These are phyloP conservation scores for Alternaria atra DNA, from an alignment of 2,329 filamentous ascomycete genomes.

Conservation along the genomic window DNA sequence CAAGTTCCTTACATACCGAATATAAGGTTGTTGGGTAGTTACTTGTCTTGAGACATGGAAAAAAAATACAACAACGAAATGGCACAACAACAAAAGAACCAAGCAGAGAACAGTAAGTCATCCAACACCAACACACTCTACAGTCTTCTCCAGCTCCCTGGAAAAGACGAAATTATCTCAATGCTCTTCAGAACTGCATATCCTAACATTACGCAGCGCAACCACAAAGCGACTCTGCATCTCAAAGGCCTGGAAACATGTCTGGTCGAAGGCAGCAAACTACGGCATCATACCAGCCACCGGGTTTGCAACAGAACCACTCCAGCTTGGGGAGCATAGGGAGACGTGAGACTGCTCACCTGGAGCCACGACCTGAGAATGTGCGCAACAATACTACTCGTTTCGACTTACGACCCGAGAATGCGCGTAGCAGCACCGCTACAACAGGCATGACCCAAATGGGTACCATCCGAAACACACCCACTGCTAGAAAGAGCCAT, in stretches of 20 bases:
- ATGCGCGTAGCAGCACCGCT: conserved; percentile 16
- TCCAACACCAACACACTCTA: not conserved
- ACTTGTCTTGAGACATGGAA: not conserved
- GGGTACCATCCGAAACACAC: conserved; percentile 22
- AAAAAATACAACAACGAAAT: conserved; percentile 7
- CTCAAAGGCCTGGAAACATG: conserved; percentile 10
- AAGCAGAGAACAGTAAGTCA: conserved; percentile 14
- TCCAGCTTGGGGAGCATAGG: conserved; percentile 29
- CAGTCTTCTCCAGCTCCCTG: no score
- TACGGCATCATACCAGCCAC: conserved; percentile 13
- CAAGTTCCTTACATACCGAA: not conserved
- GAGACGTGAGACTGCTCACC: conserved; percentile 21
- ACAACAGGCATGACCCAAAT: conserved; percentile 21
- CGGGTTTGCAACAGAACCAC: conserved; percentile 18
- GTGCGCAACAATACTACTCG: conserved; percentile 14
- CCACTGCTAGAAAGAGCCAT: conserved; percentile 21
- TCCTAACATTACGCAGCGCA: conserved; percentile 7
- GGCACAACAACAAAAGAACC: conserved; percentile 16
- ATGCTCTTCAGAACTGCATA: not conserved
- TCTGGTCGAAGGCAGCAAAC: conserved; percentile 16
- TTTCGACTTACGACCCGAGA: conserved; percentile 13
- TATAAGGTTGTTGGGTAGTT: not conserved
- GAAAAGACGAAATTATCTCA: not conserved
- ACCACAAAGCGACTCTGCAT: not conserved
- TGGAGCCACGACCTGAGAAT: conserved; percentile 15